phyloP scores from a whole-genome alignment of 2,329 filamentous ascomycete species.

The Sporothrix luriei region DNA sequence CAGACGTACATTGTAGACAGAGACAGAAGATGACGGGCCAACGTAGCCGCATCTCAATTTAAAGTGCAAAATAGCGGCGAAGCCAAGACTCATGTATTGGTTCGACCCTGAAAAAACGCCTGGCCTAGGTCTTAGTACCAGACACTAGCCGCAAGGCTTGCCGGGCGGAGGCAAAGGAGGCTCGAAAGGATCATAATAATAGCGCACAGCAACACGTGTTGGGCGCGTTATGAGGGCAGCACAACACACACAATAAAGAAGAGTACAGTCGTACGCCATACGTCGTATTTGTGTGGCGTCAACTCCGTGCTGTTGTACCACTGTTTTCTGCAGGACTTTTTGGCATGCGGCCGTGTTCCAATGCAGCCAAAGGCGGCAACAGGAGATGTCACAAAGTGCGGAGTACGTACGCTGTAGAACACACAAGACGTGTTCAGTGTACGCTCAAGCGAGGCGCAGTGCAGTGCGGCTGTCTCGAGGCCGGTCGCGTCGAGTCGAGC shows the following conservation, averaged over 20 bases:
- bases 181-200: neutral
- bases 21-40: neutral
- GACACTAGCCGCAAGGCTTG: conserved; percentile 14
- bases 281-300: no score
- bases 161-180: neutral
- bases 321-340: neutral
- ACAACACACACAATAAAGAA: no score
- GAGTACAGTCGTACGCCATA: no score
- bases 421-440: neutral
- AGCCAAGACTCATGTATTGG: conserved; percentile 3
- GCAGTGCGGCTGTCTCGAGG: conserved; percentile 10
- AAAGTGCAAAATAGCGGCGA: conserved; percentile 8
- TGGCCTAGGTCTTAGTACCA: conserved; percentile 6
- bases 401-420: neutral
- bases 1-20: no score
- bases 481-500: neutral
- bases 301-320: no score
- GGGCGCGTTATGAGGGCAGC: neutral
- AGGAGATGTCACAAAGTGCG: neutral
- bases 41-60: conserved; percentile 10
- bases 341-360: neutral
- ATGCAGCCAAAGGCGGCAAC: neutral
- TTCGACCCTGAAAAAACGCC: conserved; percentile 20
- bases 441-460: neutral
- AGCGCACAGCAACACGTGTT: neutral